Evolutionary conservation across 768 basidiomycete species (phyloP), one percentile per base, ranked within the genome.

Genomic region (Pleurotus ostreatus): DNA sequence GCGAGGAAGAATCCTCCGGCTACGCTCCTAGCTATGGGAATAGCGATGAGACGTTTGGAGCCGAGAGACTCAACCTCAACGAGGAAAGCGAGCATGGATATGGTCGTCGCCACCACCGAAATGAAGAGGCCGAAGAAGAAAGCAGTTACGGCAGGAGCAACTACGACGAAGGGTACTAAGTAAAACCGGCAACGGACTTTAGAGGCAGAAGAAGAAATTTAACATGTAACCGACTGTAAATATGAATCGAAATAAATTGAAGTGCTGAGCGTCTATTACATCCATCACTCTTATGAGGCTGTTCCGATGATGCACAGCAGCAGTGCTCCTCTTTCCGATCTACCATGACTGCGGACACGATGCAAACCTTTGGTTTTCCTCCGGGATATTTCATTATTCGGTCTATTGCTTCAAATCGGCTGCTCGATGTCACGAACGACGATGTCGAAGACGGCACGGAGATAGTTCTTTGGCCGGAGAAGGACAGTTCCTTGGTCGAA

Each of bases 401-500:
- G 43, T 84, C 81, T 20, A 65, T 80, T 11, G 82, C 80, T 2
- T 75, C 73, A 4, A 71, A 75, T 51, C 78, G 83, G 34, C 60
- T 86, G 1, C 70, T 88, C 39, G 88, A 90, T 63, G 81, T 90
- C 4, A 66, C 71, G 25, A 62, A 62, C 30, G 82, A 83, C 58
- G 69, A 70, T 8, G 72, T 77, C 30, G 81, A 82, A 56, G 88
- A 90, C 68, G 82, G 83, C 4, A 76, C 83, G 0, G 79, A 82
- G 51, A 63, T 91, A 53, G 73, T 83, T 48, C 72, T 93, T 4
- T 92, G 80, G 80, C 80, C 82, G 2, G 84, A 84, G 69, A 90
- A 83, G 58, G 92, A 93, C 60, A 81, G 71, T 9, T 89, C 87
- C 3, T 73, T 91, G 4, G 90, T 93, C 1, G 90, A 93, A 77